Conservation (phyloP, 805 yeast species). For the Maudiozyma barnettii region DNA sequence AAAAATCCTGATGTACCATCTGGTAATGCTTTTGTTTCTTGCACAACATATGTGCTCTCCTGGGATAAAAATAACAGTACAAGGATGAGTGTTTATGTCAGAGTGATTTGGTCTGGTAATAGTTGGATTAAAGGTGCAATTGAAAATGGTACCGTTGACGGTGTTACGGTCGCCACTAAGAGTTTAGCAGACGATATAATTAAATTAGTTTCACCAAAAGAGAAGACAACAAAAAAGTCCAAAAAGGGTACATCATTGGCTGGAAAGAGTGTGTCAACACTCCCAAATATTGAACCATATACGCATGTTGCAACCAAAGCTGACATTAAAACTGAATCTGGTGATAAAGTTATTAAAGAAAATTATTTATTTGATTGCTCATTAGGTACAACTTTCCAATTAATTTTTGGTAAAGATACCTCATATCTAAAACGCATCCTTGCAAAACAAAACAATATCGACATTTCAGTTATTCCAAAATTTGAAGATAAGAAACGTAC, state of each 20-base stretch:
- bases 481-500: slow-evolving; percentile 35
- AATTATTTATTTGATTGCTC: slow-evolving; percentile 53
- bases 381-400: slow-evolving; percentile 47
- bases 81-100: slow-evolving; percentile 41
- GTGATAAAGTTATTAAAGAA: slow-evolving; percentile 42
- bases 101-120: slow-evolving; percentile 62
- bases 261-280: slow-evolving; percentile 9
- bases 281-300: slow-evolving; percentile 30
- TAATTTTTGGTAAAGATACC: slow-evolving; percentile 55
- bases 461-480: slow-evolving; percentile 42
- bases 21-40: slow-evolving; percentile 56
- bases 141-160: slow-evolving; percentile 64
- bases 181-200: slow-evolving; percentile 40
- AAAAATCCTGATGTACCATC: slow-evolving; percentile 79
- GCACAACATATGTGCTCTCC: slow-evolving; percentile 45
- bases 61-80: slow-evolving; percentile 59
- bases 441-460: slow-evolving; percentile 51
- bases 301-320: slow-evolving; percentile 38
- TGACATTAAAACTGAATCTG: slow-evolving; percentile 36
- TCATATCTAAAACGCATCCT: slow-evolving; percentile 39
- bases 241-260: not conserved
- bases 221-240: slow-evolving; percentile 10
- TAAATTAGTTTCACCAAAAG: slow-evolving; percentile 17
- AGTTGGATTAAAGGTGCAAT: slow-evolving; percentile 73
- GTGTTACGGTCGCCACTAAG: slow-evolving; percentile 53